Evolutionary conservation across 1,284 basidiomycete genomes (phyloP).

Genomic region (Ganoderma sinense): DNA sequence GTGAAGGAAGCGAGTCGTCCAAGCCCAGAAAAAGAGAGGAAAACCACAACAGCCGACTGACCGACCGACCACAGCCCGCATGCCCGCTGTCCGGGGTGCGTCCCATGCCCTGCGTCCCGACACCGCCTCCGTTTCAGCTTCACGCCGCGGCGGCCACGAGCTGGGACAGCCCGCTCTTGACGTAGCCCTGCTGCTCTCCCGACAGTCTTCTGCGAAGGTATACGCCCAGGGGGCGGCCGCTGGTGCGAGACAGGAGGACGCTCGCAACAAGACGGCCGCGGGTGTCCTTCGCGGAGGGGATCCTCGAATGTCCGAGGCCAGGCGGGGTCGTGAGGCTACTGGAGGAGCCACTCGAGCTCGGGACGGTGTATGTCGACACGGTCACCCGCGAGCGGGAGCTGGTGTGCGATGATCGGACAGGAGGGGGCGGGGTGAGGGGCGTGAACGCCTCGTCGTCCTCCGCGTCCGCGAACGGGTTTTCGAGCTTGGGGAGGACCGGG

Average conservation of each 20-base stretch:
- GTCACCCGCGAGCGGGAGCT: conserved; percentile 24
- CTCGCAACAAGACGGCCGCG: conserved; percentile 38
- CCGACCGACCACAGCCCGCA: not conserved
- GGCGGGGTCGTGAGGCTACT: conserved; percentile 19
- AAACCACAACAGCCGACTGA: not conserved
- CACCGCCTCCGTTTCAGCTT: conserved; percentile 3
- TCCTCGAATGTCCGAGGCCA: conserved; percentile 8
- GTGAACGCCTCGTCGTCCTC: conserved; percentile 17
- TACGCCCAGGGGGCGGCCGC: conserved; percentile 34
- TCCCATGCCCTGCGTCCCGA: not conserved
- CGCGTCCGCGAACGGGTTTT: conserved; percentile 40
- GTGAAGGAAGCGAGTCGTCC: not conserved
- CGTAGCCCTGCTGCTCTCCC: conserved; percentile 33
- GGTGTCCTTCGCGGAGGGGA: conserved; percentile 26
- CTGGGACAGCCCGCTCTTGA: conserved; percentile 38
- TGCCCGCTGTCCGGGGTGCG: not conserved
- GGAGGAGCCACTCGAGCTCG: not conserved
- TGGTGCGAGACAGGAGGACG: conserved; percentile 36
- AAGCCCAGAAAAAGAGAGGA: not conserved
- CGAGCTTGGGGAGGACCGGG: conserved; percentile 22
- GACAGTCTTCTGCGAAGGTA: conserved; percentile 30
- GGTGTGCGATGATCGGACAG: conserved; percentile 14
- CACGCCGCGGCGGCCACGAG: conserved; percentile 33
- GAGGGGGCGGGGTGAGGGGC: conserved; percentile 19
- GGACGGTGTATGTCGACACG: conserved; percentile 23